Evolutionary conservation across 1,284 basidiomycete genomes (phyloP), one percentile per base, ranked within the genome.

Genomic region (Peniophora sp.): DNA sequence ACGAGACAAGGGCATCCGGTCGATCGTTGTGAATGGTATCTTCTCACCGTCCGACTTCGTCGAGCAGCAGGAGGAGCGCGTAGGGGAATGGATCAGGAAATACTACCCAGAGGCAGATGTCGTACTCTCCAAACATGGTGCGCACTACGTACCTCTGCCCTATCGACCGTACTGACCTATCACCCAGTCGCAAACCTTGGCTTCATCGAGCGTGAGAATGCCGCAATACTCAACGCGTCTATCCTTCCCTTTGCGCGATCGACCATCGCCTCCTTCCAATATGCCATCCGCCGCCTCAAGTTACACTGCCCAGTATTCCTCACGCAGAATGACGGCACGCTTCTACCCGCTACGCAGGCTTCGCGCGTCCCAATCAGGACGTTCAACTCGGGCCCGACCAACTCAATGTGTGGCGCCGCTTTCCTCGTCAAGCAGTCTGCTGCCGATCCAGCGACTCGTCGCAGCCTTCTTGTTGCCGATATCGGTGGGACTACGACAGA

Each of bases 201-300:
- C 46, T 68, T 82, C 49, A 65, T 83, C 15, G 77, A 81, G 57
- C 73, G 81, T 35, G 81, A 83, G 62, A 83, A 83, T 52, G 80
- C 81, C 0, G 63, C 78, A 17, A 80, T 83, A 47, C 69, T 83
- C 53, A 83, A 83, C 58, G 78, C 80, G 3, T 76, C 77, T 0
- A 74, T 82, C 48, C 66, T 75, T 11, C 60, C 68, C 3, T 81
- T 76, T 54, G 79, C 79, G 1, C 68, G 68, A 35, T 64, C 63
- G 10, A 79, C 79, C 0, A 75, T 83, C 43, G 45, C 60, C 1
- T 73, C 75, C 32, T 83, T 81, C 65, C 68, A 74, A 55, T 61
- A 61, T 0, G 77, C 78, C 8, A 72, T 76, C 9, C 10, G 57
- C 17, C 64, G 68, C 1, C 70, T 81, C 3, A 65, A 68, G 5